Conservation (phyloP, 2,329 filamentous ascomycete genomes). For the Aspergillus amoenus region DNA sequence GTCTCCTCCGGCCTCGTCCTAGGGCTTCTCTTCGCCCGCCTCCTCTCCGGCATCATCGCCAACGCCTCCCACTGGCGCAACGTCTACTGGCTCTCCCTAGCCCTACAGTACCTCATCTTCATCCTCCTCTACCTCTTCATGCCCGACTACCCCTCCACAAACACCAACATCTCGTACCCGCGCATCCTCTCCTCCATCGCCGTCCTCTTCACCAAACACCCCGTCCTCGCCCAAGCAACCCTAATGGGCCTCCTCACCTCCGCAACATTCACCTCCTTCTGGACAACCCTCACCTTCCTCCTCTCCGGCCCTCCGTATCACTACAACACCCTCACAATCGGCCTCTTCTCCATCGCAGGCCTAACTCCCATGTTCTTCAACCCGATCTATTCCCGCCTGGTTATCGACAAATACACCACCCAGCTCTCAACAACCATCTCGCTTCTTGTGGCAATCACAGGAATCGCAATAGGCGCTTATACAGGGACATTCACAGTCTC, state of each 20-base stretch:
- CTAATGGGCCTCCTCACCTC: slow-evolving; percentile 64
- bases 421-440: slow-evolving; percentile 67
- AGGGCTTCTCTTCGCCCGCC: slow-evolving; percentile 72
- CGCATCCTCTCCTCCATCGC: slow-evolving; percentile 65
- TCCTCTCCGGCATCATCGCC: slow-evolving; percentile 72
- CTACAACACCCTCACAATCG: slow-evolving; percentile 67
- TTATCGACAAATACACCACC: slow-evolving; percentile 70
- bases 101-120: slow-evolving; percentile 67
- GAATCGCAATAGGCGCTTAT: slow-evolving; percentile 68
- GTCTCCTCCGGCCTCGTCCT: slow-evolving; percentile 74
- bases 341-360: slow-evolving; percentile 76
- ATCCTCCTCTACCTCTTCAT: slow-evolving; percentile 68
- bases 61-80: slow-evolving; percentile 73
- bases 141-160: slow-evolving; percentile 78
- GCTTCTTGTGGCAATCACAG: slow-evolving; percentile 57
- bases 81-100: slow-evolving; percentile 77
- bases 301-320: slow-evolving; percentile 68
- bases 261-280: slow-evolving; percentile 65
- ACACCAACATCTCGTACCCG: slow-evolving; percentile 65
- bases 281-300: slow-evolving; percentile 78
- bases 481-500: slow-evolving; percentile 65
- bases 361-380: slow-evolving; percentile 66
- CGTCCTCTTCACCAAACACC: slow-evolving; percentile 62
- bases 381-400: slow-evolving; percentile 66
- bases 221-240: slow-evolving; percentile 68